A percentile compares a stretch with the other conserved stretches of the same genome.
Evolutionary conservation across 352 stramenopile species (phyloP).

Genomic region (Pythium myriotylum): DNA sequence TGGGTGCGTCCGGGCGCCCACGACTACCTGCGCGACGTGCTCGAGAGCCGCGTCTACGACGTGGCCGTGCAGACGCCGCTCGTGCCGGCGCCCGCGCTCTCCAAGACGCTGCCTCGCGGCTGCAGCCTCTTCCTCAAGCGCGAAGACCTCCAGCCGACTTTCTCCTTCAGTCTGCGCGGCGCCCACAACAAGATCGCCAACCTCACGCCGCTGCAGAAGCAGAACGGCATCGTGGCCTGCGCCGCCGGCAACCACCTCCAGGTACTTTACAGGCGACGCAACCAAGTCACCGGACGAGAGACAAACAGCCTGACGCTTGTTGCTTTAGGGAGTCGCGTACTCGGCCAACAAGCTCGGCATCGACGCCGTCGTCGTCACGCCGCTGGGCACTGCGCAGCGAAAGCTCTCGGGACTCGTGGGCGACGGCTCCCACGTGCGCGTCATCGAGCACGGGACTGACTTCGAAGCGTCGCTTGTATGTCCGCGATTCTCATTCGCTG

Average conservation of each 20-base stretch:
- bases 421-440: slow-evolving; percentile 75
- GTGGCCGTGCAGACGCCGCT: slow-evolving; percentile 79
- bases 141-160: slow-evolving; percentile 98
- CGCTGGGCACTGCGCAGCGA: slow-evolving; percentile 93
- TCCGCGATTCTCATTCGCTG: background rate
- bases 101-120: slow-evolving; percentile 49
- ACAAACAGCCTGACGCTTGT: background rate
- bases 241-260: slow-evolving; percentile 96
- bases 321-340: slow-evolving; percentile 89
- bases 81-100: slow-evolving; percentile 56
- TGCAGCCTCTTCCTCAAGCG: slow-evolving; percentile 91
- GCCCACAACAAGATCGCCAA: slow-evolving; percentile 99
- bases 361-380: slow-evolving; percentile 96
- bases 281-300: no score
- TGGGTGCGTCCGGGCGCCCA: slow-evolving; percentile 73
- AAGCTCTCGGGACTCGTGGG: slow-evolving; percentile 71
- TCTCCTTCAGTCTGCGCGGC: slow-evolving; percentile 98
- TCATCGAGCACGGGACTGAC: slow-evolving; percentile 95
- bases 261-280: slow-evolving; percentile 16
- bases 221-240: slow-evolving; percentile 82
- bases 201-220: slow-evolving; percentile 76
- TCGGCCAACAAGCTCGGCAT: slow-evolving; percentile 93
- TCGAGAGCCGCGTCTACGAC: slow-evolving; percentile 87
- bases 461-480: slow-evolving; percentile 93
- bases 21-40: slow-evolving; percentile 77